These are phyloP conservation scores for Leccinellum albellum DNA, from an alignment of 768 basidiomycete species.

Conservation along the genomic window DNA sequence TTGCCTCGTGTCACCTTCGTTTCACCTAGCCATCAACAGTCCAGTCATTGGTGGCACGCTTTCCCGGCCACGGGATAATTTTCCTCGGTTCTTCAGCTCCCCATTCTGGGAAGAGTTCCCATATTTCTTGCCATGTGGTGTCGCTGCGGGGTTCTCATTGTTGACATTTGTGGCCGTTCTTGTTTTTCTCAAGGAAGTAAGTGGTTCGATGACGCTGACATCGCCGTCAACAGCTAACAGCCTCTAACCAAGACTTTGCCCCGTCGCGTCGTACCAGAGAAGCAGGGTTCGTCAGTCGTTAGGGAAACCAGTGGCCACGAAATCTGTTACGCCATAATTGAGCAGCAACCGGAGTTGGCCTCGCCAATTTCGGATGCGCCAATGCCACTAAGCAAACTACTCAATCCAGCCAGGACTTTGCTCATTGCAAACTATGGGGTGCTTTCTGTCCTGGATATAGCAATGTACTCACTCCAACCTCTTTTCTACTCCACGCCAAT, in stretches of 20 bases:
- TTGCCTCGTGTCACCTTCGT: not conserved
- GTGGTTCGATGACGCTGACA: not conserved
- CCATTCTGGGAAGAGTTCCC: slow-evolving; percentile 44
- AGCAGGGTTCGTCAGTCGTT: slow-evolving; percentile 6
- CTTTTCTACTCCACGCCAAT: slow-evolving; percentile 38
- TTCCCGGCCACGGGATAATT: slow-evolving; percentile 52
- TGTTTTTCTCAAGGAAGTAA: slow-evolving; percentile 31
- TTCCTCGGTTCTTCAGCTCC: slow-evolving; percentile 45
- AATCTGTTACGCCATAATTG: slow-evolving; percentile 12
- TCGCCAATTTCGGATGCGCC: slow-evolving; percentile 12
- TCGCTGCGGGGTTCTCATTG: slow-evolving; percentile 25
- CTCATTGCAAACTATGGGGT: slow-evolving; percentile 37
- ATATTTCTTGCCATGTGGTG: slow-evolving; percentile 38
- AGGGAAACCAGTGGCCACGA: slow-evolving; percentile 4
- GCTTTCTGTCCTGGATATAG: slow-evolving; percentile 36
- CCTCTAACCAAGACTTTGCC: slow-evolving; percentile 22
- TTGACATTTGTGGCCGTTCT: slow-evolving; percentile 17
- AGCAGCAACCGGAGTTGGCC: slow-evolving; percentile 4
- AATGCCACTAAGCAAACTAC: slow-evolving; percentile 26
- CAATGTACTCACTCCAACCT: slow-evolving; percentile 33
- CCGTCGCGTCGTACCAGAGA: slow-evolving; percentile 7
- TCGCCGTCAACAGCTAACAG: slow-evolving; percentile 1
- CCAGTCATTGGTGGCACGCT: slow-evolving; percentile 60
- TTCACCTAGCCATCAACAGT: slow-evolving; percentile 25
- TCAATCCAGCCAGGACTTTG: slow-evolving; percentile 27